Conservation (phyloP, 73 alveolate species). For the Paramecium pentaurelia region DNA sequence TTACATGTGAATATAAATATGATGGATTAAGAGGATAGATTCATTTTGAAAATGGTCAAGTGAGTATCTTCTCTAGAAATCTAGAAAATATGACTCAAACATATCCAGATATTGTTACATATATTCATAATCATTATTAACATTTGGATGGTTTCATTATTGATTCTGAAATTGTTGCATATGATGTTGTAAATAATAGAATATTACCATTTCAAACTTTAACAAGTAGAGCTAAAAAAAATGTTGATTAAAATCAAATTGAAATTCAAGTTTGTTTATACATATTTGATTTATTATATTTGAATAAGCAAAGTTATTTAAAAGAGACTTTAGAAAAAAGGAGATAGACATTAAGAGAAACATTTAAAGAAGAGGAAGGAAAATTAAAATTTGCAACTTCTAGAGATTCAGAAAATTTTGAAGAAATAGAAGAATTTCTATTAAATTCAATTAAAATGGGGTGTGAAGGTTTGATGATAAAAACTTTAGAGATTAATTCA, state of each 20-base stretch:
- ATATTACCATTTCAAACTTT: constrained; percentile 95
- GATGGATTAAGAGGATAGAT: constrained; percentile 99
- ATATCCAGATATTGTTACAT: constrained; percentile 98
- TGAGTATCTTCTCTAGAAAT: constrained; percentile 91
- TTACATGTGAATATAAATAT: constrained; percentile 99
- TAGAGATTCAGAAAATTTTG: constrained; percentile 86
- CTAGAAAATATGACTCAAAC: constrained; percentile 98
- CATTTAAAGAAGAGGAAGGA: constrained; percentile 65
- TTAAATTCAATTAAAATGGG: constrained; percentile 86
- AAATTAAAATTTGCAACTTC: constrained; percentile 84
- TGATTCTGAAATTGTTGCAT: constrained; percentile 99
- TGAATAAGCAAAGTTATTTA: constrained; percentile 74
- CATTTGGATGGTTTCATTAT: constrained; percentile 84
- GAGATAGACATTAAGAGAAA: constrained; percentile 68
- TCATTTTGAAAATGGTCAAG: constrained; percentile 72
- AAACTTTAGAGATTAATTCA: constrained; percentile 94
- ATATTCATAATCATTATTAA: constrained; percentile 56
- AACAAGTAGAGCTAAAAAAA: constrained; percentile 91
- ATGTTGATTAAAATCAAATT: constrained; percentile 89
- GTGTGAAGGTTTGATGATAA: constrained; percentile 99
- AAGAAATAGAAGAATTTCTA: constrained; percentile 92
- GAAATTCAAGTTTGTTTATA: constrained; percentile 84
- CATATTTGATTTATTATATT: constrained; percentile 81
- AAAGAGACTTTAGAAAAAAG: constrained; percentile 75
- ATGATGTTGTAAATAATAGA: constrained; percentile 86